phyloP scores from a whole-genome alignment of 495 filamentous ascomycete species.

The Neurospora terricola region DNA sequence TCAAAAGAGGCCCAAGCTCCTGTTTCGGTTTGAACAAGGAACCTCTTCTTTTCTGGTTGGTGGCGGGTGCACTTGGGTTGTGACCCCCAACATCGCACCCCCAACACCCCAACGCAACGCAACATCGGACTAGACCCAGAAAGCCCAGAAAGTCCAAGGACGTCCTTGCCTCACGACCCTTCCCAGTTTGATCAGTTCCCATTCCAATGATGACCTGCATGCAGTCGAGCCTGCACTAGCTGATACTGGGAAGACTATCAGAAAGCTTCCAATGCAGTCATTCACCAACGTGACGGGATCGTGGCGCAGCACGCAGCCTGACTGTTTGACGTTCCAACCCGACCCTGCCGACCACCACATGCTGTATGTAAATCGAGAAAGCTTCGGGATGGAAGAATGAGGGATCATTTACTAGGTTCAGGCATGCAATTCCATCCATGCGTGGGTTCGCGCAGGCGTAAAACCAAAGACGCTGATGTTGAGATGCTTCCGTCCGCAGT shows the following conservation, averaged over 20 bases:
- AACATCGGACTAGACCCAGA: neutral
- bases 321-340: neutral
- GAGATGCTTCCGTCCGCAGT: neutral
- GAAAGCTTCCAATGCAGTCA: neutral
- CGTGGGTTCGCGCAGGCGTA: neutral
- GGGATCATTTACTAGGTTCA: neutral
- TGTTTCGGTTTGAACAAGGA: neutral
- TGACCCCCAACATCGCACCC: neutral
- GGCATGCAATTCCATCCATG: neutral
- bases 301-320: neutral
- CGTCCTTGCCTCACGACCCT: neutral
- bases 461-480: neutral
- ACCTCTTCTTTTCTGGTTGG: neutral
- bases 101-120: neutral
- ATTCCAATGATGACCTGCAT: neutral
- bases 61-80: neutral
- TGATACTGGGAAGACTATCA: neutral
- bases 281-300: neutral
- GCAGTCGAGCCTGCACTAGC: neutral
- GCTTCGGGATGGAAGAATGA: neutral
- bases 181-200: neutral
- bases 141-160: neutral
- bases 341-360: neutral
- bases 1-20: neutral
- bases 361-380: neutral